Evolutionary conservation across 1,139 yeast genomes (phyloP).

Genomic region (Chernovozyma sophiae-reginae): DNA sequence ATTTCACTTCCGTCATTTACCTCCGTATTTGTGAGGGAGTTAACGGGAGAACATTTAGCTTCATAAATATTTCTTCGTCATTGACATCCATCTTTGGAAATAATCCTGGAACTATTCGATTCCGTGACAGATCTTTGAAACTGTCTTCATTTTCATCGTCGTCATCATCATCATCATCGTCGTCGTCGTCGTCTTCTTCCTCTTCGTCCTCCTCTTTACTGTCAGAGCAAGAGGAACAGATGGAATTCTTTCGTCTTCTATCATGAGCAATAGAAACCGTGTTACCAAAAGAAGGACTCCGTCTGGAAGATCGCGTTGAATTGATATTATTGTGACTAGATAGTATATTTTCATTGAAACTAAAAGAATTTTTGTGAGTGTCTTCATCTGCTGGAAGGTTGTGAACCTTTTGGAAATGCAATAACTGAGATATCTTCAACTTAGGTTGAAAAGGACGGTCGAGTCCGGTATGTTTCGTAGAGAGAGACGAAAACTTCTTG

Average conservation of each 20-base stretch:
- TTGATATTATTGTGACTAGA: background rate
- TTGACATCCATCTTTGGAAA: constrained; percentile 33
- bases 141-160: constrained; percentile 10
- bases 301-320: background rate
- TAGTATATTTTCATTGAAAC: background rate
- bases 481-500: background rate
- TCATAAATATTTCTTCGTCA: constrained; percentile 21
- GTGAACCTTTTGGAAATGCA: background rate
- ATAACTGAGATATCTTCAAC: too few relatives aligned
- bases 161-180: constrained; percentile 11
- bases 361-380: too few relatives aligned
- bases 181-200: constrained; percentile 10
- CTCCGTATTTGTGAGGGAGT: constrained; percentile 23
- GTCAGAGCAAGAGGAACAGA: background rate
- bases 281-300: background rate
- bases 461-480: background rate
- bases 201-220: constrained; percentile 7
- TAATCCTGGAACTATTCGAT: constrained; percentile 31
- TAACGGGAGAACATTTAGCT: constrained; percentile 26
- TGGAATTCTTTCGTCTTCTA: background rate
- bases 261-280: too few relatives aligned
- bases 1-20: too few relatives aligned
- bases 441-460: background rate
- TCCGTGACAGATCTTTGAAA: constrained; percentile 8
- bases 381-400: background rate